phyloP scores from a whole-genome alignment of 2,329 filamentous ascomycete genomes.

The Stenocarpella maydis region DNA sequence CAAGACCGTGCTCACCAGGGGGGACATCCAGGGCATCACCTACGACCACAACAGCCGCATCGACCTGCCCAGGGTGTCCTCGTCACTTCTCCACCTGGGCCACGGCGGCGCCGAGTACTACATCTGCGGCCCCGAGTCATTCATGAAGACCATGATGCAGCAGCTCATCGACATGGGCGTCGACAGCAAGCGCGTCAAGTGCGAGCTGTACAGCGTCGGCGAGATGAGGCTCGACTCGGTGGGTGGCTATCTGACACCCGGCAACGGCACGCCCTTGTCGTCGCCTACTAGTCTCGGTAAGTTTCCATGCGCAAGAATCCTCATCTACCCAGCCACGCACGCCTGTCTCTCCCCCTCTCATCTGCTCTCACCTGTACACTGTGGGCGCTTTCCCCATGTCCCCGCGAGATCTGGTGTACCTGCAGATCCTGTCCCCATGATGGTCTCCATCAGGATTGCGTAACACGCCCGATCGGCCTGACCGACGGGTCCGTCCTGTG shows the following conservation, averaged over 20 bases:
- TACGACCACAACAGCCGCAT: conserved; percentile 51
- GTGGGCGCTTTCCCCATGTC: not conserved
- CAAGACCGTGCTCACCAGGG: conserved; percentile 54
- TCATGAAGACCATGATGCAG: conserved; percentile 55
- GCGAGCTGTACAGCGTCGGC: conserved; percentile 51
- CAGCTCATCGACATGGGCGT: conserved; percentile 49
- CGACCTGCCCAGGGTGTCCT: conserved; percentile 50
- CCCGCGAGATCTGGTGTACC: conserved; percentile 2
- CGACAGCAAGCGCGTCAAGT: conserved; percentile 45
- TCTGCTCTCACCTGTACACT: not conserved
- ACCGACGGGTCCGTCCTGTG: conserved; percentile 2
- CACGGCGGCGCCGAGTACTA: conserved; percentile 55
- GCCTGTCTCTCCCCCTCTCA: not conserved
- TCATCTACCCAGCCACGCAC: not conserved
- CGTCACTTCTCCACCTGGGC: conserved; percentile 51
- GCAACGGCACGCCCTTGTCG: conserved; percentile 31
- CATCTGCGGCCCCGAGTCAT: conserved; percentile 57
- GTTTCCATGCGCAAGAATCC: not conserved
- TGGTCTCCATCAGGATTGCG: conserved; percentile 2
- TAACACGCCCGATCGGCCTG: not conserved
- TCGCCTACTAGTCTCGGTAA: conserved; percentile 33
- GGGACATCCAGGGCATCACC: conserved; percentile 50
- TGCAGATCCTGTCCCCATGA: conserved; percentile 13
- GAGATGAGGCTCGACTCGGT: conserved; percentile 41
- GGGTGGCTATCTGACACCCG: conserved; percentile 20